Conservation (phyloP, 2,329 filamentous ascomycete genomes). For the Claviceps sp. region DNA sequence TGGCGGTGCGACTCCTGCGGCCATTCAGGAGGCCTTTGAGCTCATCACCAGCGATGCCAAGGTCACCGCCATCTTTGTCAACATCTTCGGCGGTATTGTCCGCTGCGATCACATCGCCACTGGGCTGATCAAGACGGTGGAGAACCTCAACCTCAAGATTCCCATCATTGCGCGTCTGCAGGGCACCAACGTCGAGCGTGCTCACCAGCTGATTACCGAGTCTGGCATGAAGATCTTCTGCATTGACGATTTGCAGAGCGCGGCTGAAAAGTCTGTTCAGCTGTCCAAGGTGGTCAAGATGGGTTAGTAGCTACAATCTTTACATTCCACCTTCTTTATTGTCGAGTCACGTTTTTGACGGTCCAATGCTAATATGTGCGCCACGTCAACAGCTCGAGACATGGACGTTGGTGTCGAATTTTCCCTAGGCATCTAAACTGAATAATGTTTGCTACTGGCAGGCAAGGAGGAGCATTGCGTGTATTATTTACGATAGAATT, state of each 20-base stretch:
- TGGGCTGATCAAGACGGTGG: slow-evolving; percentile 87
- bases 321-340: not conserved
- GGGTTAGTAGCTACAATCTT: slow-evolving; percentile 42
- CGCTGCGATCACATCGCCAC: slow-evolving; percentile 94
- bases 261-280: slow-evolving; percentile 95
- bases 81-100: slow-evolving; percentile 99
- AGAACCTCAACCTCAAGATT: slow-evolving; percentile 89
- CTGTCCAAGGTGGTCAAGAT: slow-evolving; percentile 99
- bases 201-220: slow-evolving; percentile 87
- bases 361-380: slow-evolving; percentile 10
- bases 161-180: slow-evolving; percentile 95
- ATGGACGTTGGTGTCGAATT: slow-evolving; percentile 97
- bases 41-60: slow-evolving; percentile 97
- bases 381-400: slow-evolving; percentile 54
- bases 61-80: slow-evolving; percentile 98
- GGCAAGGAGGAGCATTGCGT: slow-evolving; percentile 9
- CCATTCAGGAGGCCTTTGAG: slow-evolving; percentile 95
- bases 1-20: slow-evolving; percentile 89
- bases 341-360: not conserved
- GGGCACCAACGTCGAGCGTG: slow-evolving; percentile 95
- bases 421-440: slow-evolving; percentile 69
- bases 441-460: slow-evolving; percentile 1
- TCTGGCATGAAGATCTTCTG: slow-evolving; percentile 99
- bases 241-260: slow-evolving; percentile 93
- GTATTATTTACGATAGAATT: slow-evolving; percentile 14